Percentiles rank a stretch among this genome's conserved stretches.
phyloP scores from a whole-genome alignment of 441 rosid genomes.

The Cnidoscolus chayamansa region DNA sequence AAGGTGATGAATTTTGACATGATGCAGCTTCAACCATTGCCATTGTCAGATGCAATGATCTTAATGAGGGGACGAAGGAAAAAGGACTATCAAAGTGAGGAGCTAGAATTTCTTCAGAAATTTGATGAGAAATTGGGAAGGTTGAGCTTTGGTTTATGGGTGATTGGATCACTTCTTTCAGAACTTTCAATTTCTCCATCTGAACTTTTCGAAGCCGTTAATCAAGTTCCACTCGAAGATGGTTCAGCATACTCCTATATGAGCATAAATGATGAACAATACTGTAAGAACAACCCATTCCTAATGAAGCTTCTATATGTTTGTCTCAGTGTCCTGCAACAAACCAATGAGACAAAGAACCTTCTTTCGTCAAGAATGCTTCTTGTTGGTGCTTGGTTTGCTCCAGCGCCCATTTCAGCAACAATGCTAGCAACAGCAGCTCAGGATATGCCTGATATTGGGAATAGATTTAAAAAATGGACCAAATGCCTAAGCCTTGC shows the following conservation, averaged over 20 bases:
- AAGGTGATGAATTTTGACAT: slow-evolving; percentile 74
- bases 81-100: slow-evolving; percentile 58
- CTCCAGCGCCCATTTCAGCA: slow-evolving; percentile 63
- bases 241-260: slow-evolving; percentile 39
- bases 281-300: slow-evolving; percentile 68
- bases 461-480: slow-evolving; percentile 59
- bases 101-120: slow-evolving; percentile 56
- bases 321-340: slow-evolving; percentile 56
- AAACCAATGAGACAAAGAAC: slow-evolving; percentile 55
- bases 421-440: slow-evolving; percentile 66
- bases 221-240: slow-evolving; percentile 54
- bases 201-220: slow-evolving; percentile 66
- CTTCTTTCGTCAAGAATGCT: slow-evolving; percentile 70
- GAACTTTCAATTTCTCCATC: slow-evolving; percentile 71
- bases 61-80: slow-evolving; percentile 65
- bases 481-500: slow-evolving; percentile 47
- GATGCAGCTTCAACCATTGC: slow-evolving; percentile 54
- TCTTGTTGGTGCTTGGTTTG: slow-evolving; percentile 86
- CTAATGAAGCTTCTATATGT: slow-evolving; percentile 56
- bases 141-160: slow-evolving; percentile 68
- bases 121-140: slow-evolving; percentile 72
- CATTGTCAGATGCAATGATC: slow-evolving; percentile 64
- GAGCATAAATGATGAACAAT: slow-evolving; percentile 53
- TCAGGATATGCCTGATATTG: slow-evolving; percentile 48
- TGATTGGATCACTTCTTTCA: slow-evolving; percentile 71